Evolutionary conservation across 148 eudicot genomes (phyloP).

Genomic region (Rhododendron ovatum): DNA sequence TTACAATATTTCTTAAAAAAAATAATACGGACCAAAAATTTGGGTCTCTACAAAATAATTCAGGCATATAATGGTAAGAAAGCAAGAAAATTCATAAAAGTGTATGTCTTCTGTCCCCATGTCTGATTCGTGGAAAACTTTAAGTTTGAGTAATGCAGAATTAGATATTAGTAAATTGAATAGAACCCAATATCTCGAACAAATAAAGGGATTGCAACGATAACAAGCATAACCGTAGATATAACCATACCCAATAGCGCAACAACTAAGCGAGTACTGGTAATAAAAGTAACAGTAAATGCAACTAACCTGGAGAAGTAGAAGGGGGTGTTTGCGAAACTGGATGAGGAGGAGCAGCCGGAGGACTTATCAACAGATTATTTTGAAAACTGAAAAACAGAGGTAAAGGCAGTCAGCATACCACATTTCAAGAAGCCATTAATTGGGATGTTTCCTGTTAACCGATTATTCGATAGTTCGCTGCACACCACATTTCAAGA

Average conservation of each 20-base stretch:
- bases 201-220: not conserved
- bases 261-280: not conserved
- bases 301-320: conserved; percentile 40
- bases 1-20: too few species aligned
- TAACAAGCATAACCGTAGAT: not conserved
- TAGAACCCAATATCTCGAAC: not conserved
- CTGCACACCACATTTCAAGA: conserved; percentile 34
- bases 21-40: too few species aligned
- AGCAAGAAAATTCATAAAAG: not conserved
- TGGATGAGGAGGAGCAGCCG: conserved; percentile 40
- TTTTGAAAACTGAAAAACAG: conserved; percentile 48
- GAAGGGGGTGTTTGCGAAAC: conserved; percentile 29
- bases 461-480: conserved; percentile 65
- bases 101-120: not conserved
- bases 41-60: too few species aligned
- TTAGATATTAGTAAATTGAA: not conserved
- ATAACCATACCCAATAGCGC: not conserved
- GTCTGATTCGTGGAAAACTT: not conserved
- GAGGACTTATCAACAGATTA: conserved; percentile 33
- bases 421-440: conserved; percentile 79
- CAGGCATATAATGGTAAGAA: not conserved
- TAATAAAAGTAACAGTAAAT: not conserved
- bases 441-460: conserved; percentile 54
- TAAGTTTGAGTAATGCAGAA: not conserved
- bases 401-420: conserved; percentile 14